Percentiles rank a stretch among this genome's conserved stretches.
phyloP scores from a whole-genome alignment of 106 monocot genomes.

The Cymbidium sinense region DNA sequence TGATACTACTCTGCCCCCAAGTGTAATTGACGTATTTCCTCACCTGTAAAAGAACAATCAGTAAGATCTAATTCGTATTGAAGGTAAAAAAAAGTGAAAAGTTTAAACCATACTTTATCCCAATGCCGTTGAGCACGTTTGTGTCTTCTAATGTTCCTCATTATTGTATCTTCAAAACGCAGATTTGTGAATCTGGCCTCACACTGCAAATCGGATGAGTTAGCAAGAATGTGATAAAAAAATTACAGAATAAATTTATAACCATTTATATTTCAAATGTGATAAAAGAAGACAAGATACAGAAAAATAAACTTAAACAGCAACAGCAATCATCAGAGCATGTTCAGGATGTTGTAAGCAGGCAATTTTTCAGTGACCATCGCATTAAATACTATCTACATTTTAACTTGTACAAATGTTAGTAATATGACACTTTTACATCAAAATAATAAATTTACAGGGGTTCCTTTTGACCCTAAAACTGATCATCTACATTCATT shows the following conservation, averaged over 20 bases:
- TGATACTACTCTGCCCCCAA: slow-evolving; percentile 60
- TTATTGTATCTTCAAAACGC: slow-evolving; percentile 44
- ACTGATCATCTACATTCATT: no score
- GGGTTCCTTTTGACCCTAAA: no score
- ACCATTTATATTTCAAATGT: not conserved
- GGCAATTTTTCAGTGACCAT: no score
- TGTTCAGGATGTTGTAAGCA: no score
- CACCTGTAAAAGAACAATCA: slow-evolving; percentile 29
- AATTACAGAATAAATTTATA: not conserved
- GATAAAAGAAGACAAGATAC: not conserved
- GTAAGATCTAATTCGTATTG: not conserved
- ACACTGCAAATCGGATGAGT: slow-evolving; percentile 34
- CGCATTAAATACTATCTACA: no score
- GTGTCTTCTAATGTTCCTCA: slow-evolving; percentile 40
- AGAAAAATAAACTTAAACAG: not conserved
- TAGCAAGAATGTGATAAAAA: not conserved
- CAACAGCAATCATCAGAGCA: no score
- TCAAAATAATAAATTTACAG: no score
- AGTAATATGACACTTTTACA: no score
- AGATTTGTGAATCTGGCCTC: slow-evolving; percentile 67
- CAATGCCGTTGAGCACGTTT: slow-evolving; percentile 60
- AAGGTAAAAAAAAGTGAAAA: not conserved
- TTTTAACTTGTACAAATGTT: no score
- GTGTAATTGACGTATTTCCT: slow-evolving; percentile 81
- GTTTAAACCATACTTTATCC: slow-evolving; percentile 40